Evolutionary conservation across 176 grass and related monocot species (phyloP).

Genomic region (Bolboschoenus planiculmis): DNA sequence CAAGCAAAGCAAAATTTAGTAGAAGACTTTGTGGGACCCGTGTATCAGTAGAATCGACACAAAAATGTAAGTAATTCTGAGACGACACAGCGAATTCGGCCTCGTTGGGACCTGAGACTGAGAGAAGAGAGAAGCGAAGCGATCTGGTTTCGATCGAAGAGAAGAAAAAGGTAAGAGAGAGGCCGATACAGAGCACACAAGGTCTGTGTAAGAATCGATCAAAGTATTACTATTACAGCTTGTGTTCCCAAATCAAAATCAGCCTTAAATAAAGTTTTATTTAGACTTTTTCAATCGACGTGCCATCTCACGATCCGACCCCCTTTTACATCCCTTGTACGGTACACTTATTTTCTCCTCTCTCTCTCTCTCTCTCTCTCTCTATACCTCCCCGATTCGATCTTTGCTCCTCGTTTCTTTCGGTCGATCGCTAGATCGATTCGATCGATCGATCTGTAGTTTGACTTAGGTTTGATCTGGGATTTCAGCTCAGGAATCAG

Average conservation of each 20-base stretch:
- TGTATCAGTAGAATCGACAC: not conserved
- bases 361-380: no score
- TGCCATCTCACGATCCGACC: not conserved
- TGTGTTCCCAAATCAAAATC: conserved; percentile 10
- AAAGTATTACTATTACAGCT: conserved; percentile 12
- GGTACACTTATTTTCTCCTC: conserved; percentile 22
- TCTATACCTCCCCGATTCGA: conserved; percentile 45
- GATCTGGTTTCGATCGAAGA: conserved; percentile 23
- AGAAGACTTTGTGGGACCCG: not conserved
- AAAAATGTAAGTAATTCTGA: not conserved
- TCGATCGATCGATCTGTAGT: not conserved
- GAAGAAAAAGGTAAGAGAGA: conserved; percentile 2
- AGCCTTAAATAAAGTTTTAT: not conserved
- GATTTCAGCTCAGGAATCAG: conserved; percentile 31
- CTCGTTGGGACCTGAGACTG: conserved; percentile 16
- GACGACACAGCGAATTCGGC: not conserved
- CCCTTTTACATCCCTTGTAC: not conserved
- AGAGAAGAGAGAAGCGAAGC: no score
- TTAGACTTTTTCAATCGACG: conserved; percentile 13
- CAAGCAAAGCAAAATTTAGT: not conserved
- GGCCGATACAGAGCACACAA: not conserved
- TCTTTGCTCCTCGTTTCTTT: conserved; percentile 29
- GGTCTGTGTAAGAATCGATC: conserved; percentile 21
- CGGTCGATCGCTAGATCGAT: conserved; percentile 15
- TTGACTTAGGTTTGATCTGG: not conserved